Evolutionary conservation across 768 basidiomycete species (phyloP), one percentile per base, ranked within the genome.

Genomic region (Lactarius hatsudake): DNA sequence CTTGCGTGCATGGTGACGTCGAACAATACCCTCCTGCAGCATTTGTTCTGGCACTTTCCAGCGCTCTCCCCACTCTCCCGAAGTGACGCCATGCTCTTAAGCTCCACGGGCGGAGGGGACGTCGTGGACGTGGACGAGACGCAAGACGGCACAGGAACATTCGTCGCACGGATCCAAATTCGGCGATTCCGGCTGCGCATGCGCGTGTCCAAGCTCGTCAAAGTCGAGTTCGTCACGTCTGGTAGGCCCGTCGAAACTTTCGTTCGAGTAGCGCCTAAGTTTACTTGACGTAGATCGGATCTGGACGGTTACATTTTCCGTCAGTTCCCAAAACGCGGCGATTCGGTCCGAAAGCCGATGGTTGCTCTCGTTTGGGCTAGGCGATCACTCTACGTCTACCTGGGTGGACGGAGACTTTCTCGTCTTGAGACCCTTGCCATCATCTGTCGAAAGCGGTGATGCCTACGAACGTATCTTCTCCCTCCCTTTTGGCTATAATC

Each of bases 151-250:
- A 40, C 58, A 58, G 85, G 83, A 0, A 78, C 81, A 0, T 91
- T 91, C 67, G 80, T 79, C 0, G 84, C 80, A 4, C 74, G 79
- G 34, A 81, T 89, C 62, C 77, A 77, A 36, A 79, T 87, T 26
- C 80, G 82, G 28, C 79, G 83, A 60, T 91, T 90, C 74, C 87
- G 89, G 74, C 85, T 84, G 71, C 81, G 90, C 18, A 87, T 91
- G 88, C 78, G 83, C 28, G 81, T 89, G 17, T 81, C 84, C n/a
- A 82, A 82, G 64, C 63, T 76, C 28, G 81, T 90, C 34, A 72
- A 69, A 7, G 71, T 88, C 18, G 89, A 91, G 66, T 90, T 91
- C 66, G 87, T 90, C 67, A 88, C 89, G 1, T 75, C 79, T 77
- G 82, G 83, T 82, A 64, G 15, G 77, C 43, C 23, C 18, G 17